Percentiles rank a stretch among this genome's conserved stretches.
phyloP scores from a whole-genome alignment of 768 basidiomycete species.

The Lactarius sp. region DNA sequence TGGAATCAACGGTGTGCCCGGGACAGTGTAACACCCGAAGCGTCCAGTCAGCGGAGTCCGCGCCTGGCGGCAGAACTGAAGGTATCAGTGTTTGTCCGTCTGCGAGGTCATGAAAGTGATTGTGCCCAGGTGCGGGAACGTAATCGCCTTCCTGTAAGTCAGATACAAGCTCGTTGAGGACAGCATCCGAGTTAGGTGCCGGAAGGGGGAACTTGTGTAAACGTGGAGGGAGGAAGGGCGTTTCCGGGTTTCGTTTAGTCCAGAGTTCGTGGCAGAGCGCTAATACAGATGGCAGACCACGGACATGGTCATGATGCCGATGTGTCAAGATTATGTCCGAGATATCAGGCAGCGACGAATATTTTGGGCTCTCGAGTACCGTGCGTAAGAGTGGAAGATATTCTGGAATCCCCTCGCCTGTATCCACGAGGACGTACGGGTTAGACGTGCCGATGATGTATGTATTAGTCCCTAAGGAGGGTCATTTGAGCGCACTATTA shows the following conservation, averaged over 20 bases:
- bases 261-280: conserved; percentile 59
- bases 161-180: conserved; percentile 39
- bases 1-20: conserved; percentile 86
- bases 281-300: conserved; percentile 70
- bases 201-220: conserved; percentile 67
- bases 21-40: conserved; percentile 79
- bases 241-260: conserved; percentile 38
- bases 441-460: conserved; percentile 70
- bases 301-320: conserved; percentile 83
- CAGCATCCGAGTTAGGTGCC: conserved; percentile 31
- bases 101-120: conserved; percentile 51
- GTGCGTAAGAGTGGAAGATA: conserved; percentile 65
- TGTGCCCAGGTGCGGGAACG: conserved; percentile 39
- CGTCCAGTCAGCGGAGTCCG: conserved; percentile 25
- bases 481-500: not conserved
- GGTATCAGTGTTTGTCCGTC: conserved; percentile 51
- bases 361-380: conserved; percentile 44
- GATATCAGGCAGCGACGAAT: conserved; percentile 49
- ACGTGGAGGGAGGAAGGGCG: conserved; percentile 58
- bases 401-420: conserved; percentile 65
- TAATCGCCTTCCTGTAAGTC: conserved; percentile 43
- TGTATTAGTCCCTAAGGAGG: conserved; percentile 72
- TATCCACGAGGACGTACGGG: conserved; percentile 79
- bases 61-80: conserved; percentile 23
- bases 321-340: conserved; percentile 93